Evolutionary conservation across 352 stramenopile species (phyloP).

Genomic region (Pelagophyceae sp.): DNA sequence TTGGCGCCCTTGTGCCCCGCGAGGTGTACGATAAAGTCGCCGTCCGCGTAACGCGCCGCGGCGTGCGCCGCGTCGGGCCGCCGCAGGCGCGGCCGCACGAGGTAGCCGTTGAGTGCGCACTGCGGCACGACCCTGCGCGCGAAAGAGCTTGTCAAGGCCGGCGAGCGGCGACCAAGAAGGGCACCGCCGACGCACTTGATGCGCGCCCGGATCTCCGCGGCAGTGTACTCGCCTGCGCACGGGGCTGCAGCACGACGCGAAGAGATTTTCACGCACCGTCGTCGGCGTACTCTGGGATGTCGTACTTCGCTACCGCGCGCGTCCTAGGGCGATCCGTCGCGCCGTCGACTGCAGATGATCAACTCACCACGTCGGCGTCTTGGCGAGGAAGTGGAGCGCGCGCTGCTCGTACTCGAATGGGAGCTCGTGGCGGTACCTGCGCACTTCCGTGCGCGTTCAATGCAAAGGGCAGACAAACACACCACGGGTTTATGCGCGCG

Average conservation of each 20-base stretch:
- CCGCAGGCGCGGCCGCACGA: slow-evolving; percentile 5
- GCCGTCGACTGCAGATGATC: background rate
- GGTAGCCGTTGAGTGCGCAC: slow-evolving; percentile 16
- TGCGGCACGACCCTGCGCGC: slow-evolving; percentile 6
- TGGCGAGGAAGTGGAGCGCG: slow-evolving; percentile 9
- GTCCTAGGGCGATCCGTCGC: background rate
- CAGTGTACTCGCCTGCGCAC: background rate
- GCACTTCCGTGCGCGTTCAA: no score
- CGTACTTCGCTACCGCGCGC: background rate
- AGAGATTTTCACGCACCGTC: background rate
- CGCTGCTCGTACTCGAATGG: slow-evolving; percentile 19
- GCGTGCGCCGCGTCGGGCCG: background rate
- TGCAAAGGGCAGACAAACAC: no score
- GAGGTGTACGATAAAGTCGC: slow-evolving; percentile 19
- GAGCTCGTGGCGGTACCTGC: background rate
- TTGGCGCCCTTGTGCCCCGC: slow-evolving; percentile 15
- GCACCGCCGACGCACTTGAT: background rate
- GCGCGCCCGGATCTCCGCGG: background rate
- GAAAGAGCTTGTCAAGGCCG: no score
- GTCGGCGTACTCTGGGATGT: background rate
- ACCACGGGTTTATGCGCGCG: background rate
- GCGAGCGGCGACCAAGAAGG: background rate
- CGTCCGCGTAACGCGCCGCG: background rate
- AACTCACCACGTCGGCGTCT: background rate
- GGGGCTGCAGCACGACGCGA: background rate